These are phyloP conservation scores for Thymus quinquecostatus DNA, from an alignment of 257 asterid species.

Conservation along the genomic window DNA sequence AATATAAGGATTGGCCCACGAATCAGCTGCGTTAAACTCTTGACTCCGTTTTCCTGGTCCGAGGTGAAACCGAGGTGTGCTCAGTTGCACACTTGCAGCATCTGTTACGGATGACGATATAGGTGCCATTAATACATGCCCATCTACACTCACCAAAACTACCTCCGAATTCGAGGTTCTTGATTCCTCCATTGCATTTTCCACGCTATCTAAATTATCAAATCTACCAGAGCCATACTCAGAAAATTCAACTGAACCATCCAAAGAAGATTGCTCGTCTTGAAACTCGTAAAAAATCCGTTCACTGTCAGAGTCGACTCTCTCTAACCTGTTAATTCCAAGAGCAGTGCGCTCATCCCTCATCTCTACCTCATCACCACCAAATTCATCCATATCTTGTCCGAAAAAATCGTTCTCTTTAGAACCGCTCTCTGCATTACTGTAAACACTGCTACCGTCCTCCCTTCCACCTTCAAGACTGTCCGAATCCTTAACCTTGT, in stretches of 20 bases:
- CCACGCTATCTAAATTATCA: conserved; percentile 62
- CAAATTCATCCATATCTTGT: conserved; percentile 43
- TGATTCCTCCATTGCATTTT: conserved; percentile 65
- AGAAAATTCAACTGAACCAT: conserved; percentile 62
- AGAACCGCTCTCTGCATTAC: conserved; percentile 33
- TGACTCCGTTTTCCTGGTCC: conserved; percentile 73
- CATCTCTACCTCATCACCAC: conserved; percentile 48
- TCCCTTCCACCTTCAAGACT: conserved; percentile 40
- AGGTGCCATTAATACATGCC: conserved; percentile 88
- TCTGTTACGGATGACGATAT: conserved; percentile 64
- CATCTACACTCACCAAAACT: conserved; percentile 91
- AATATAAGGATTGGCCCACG: conserved; percentile 55
- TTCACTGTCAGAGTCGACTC: conserved; percentile 72
- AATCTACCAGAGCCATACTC: conserved; percentile 67
- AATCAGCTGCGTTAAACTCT: conserved; percentile 47
- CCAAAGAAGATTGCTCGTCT: conserved; percentile 71
- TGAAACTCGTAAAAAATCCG: conserved; percentile 77
- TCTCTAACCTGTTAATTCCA: conserved; percentile 66
- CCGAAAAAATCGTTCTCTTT: conserved; percentile 43
- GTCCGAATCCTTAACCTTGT: conserved; percentile 42
- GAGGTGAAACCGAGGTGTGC: conserved; percentile 71
- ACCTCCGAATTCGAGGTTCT: conserved; percentile 72
- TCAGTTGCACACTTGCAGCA: conserved; percentile 58
- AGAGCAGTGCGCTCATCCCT: conserved; percentile 70
- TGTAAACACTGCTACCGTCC: conserved; percentile 31